Conservation (phyloP, 129 eudicot genomes). For the Tanacetum coccineum region DNA sequence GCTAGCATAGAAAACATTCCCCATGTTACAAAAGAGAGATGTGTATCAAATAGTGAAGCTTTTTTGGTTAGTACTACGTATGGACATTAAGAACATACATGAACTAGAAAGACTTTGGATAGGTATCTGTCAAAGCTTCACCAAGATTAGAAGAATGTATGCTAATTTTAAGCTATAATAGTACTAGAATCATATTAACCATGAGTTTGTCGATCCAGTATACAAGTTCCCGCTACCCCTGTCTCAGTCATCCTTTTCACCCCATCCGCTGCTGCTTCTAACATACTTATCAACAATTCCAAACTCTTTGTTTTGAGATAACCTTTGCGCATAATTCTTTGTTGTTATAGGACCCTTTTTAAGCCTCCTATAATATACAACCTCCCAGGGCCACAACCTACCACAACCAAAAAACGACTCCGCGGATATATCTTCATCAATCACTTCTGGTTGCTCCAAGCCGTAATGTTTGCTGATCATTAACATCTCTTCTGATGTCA, state of each 20-base stretch:
- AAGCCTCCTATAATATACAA: not conserved
- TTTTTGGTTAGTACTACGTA: not conserved
- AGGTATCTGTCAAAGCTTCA: not conserved
- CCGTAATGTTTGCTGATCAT: not conserved
- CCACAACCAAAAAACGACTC: not conserved
- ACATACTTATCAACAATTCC: constrained; percentile 1
- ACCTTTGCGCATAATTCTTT: not conserved
- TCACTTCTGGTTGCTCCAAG: not conserved
- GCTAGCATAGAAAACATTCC: not conserved
- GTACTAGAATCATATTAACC: not conserved
- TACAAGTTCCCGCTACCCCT: not conserved
- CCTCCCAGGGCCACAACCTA: constrained; percentile 2
- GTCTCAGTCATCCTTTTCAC: not conserved
- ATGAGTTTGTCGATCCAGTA: not conserved
- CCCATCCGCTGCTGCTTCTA: not conserved
- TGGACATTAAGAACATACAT: not conserved
- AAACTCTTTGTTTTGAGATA: not conserved
- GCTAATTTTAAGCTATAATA: no score
- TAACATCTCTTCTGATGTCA: constrained; percentile 1
- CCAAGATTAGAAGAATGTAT: not conserved
- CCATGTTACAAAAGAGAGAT: not conserved
- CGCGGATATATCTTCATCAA: not conserved
- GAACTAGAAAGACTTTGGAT: not conserved
- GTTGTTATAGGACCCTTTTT: not conserved
- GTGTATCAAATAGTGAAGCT: no score